These are phyloP conservation scores for Tanacetum coccineum DNA, from an alignment of 129 eudicot genomes.

Conservation along the genomic window DNA sequence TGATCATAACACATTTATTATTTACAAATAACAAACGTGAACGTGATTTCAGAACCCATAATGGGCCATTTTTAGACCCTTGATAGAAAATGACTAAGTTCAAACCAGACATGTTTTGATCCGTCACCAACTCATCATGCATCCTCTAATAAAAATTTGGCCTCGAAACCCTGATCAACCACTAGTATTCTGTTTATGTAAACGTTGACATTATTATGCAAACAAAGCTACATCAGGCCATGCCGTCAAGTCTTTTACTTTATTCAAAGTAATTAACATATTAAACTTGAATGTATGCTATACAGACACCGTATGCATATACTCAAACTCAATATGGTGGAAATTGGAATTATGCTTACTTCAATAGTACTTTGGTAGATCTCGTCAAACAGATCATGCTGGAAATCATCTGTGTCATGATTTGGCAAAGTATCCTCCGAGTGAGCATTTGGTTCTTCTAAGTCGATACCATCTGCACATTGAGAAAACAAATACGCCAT, in stretches of 20 bases:
- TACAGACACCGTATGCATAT: neutral
- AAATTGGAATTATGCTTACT: conserved; percentile 43
- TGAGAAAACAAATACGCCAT: neutral
- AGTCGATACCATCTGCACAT: conserved; percentile 37
- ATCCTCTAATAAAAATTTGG: neutral
- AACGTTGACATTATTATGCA: neutral
- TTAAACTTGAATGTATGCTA: neutral
- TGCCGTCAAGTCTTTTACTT: neutral
- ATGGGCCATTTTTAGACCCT: too few relatives aligned
- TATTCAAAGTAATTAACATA: neutral
- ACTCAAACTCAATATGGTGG: neutral
- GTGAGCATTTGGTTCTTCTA: conserved; percentile 41
- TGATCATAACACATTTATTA: too few relatives aligned
- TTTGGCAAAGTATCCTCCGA: conserved; percentile 37
- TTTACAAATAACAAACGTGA: too few relatives aligned
- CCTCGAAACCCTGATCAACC: neutral
- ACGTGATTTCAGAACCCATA: too few relatives aligned
- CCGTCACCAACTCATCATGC: neutral
- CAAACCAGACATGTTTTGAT: neutral
- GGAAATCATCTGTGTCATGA: conserved; percentile 40
- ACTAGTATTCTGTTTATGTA: neutral
- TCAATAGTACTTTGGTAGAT: conserved; percentile 45
- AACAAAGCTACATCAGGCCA: neutral
- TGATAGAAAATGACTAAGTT: neutral
- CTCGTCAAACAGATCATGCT: conserved; percentile 58